A percentile compares a stretch with the other conserved stretches of the same genome.
Conservation (phyloP, 306 rosid species). For the Vigna angularis region DNA sequence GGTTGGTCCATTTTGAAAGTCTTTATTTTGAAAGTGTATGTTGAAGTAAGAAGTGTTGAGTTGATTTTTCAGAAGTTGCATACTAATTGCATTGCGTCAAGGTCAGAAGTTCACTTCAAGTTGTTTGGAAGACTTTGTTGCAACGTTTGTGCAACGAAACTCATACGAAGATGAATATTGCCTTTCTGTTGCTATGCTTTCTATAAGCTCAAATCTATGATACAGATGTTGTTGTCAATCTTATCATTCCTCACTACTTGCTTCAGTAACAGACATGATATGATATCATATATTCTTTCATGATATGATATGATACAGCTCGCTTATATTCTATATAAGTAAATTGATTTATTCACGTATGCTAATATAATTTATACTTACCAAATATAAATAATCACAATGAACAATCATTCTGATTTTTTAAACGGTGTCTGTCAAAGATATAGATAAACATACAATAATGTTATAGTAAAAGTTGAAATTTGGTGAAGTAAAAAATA, state of each 20-base stretch:
- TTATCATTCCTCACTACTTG: neutral
- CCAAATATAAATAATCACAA: too few species aligned
- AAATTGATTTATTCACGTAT: too few species aligned
- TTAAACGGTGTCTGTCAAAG: too few species aligned
- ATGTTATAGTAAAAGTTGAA: too few species aligned
- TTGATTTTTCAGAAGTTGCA: constrained; percentile 44
- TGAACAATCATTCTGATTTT: too few species aligned
- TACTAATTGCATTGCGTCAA: constrained; percentile 48
- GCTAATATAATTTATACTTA: too few species aligned
- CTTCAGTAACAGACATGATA: neutral
- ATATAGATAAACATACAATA: too few species aligned
- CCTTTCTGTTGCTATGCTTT: neutral
- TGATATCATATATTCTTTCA: neutral
- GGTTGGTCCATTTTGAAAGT: neutral
- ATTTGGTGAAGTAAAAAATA: too few species aligned
- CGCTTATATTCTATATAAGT: too few species aligned
- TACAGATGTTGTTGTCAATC: neutral
- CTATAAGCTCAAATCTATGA: neutral
- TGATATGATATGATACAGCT: too few species aligned
- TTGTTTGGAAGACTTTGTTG: constrained; percentile 46
- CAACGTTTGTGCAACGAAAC: constrained; percentile 15
- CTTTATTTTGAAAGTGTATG: neutral
- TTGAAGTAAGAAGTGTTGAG: neutral
- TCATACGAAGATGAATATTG: neutral
- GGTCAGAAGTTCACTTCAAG: neutral